Evolutionary conservation across 169 alveolate genomes (phyloP).

Genomic region (Plasmodium relictum): DNA sequence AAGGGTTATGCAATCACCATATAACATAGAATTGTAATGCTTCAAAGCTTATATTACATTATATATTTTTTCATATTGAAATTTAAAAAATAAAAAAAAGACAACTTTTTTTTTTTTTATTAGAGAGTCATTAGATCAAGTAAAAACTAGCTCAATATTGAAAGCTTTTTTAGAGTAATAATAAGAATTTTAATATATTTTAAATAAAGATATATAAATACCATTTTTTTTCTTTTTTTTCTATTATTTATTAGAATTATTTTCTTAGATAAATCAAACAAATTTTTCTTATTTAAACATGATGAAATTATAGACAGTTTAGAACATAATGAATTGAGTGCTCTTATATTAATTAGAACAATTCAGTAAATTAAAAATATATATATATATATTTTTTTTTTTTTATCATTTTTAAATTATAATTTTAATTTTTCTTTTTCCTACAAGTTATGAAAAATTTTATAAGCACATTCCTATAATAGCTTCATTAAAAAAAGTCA

Average conservation of each 20-base stretch:
- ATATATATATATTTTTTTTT: background rate
- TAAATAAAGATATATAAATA: background rate
- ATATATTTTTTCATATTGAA: too few species aligned
- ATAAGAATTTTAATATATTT: background rate
- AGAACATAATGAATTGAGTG: slow-evolving; percentile 15
- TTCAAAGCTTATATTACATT: background rate
- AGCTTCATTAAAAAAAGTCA: slow-evolving; percentile 16
- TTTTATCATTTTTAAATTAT: background rate
- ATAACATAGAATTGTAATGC: slow-evolving; percentile 31
- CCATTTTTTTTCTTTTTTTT: slow-evolving; percentile 11
- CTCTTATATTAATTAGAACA: slow-evolving; percentile 41
- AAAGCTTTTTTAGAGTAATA: slow-evolving; percentile 29
- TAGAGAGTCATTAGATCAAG: slow-evolving; percentile 45
- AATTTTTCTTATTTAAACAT: slow-evolving; percentile 18
- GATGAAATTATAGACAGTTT: slow-evolving; percentile 37
- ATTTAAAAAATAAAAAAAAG: too few species aligned
- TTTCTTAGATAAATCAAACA: background rate
- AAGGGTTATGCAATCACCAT: slow-evolving; percentile 61
- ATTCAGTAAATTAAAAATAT: slow-evolving; percentile 24
- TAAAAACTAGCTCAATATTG: slow-evolving; percentile 28
- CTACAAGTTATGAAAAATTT: slow-evolving; percentile 46
- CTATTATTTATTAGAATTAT: slow-evolving; percentile 25
- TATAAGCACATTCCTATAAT: slow-evolving; percentile 62
- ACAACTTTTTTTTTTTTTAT: background rate
- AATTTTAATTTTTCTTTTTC: background rate